Base-by-base conservation (phyloP, 305 asterid species). In the Rubia balearica region DNA sequence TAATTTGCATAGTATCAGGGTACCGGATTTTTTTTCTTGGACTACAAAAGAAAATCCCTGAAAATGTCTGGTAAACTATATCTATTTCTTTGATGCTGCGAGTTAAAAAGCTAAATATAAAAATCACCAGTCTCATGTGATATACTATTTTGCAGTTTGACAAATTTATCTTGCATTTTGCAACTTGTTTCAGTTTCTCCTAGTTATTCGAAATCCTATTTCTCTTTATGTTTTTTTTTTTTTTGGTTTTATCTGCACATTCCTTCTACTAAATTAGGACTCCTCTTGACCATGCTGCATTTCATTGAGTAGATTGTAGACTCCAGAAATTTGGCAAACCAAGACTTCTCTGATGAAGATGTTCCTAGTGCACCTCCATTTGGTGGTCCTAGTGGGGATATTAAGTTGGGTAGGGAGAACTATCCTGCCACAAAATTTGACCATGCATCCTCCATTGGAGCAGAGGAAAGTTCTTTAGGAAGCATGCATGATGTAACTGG, bases 361-460 rank as follows among this genome's bases (percentile, higher is more conserved):
- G 57, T 80, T 57, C 86, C 88, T 59, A 84, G 86, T 79, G 88
- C 88, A 48, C 88, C 88, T 65, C 88, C 88, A 41, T 75, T 84
- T 70, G 67, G 79, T 79, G 81, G 77, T 67, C 68, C 83, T 62
- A 68, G 77, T 69, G 79, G 71, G 7, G 83, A 84, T 69, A 78
- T 79, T 67, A 78, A 80, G 75, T 76, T 67, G 14, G 83, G 69
- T 38, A 66, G 48, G 59, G 88, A 73, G 14, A 68, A 71, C 46
- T 42, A 60, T 74, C 75, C 79, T 19, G 67, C 80, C 71, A 69
- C 80, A 24, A 73, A 68, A 57, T 63, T 69, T 21, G 71, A 75
- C 42, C 30, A 67, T 33, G 27, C 33, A 57, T 67, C 66, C 67
- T 65, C 77, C 19, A 53, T 57, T 61, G 72, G 60, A 43, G 71